Conservation (phyloP, 2,329 filamentous ascomycete genomes). For the Phoma sp. region DNA sequence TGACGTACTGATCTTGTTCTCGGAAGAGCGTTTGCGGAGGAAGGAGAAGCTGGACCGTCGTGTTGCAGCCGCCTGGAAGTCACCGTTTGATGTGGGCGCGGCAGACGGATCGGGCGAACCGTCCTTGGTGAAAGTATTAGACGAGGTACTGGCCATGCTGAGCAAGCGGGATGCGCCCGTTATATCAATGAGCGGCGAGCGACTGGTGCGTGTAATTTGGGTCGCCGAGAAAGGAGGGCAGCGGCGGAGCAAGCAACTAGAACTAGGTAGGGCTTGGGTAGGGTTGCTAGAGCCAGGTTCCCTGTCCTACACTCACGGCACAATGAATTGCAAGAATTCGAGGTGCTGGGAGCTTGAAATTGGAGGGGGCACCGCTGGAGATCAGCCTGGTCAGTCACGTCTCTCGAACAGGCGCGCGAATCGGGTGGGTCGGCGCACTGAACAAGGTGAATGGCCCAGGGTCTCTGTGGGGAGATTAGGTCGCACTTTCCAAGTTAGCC, state of each 20-base stretch:
- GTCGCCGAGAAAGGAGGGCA: conserved; percentile 29
- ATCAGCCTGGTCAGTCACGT: conserved; percentile 12
- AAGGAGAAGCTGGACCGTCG: conserved; percentile 18
- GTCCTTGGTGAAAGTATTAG: conserved; percentile 26
- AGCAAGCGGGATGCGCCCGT: conserved; percentile 33
- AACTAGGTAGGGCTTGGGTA: conserved; percentile 4
- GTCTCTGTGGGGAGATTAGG: conserved; percentile 21
- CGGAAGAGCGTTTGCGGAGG: conserved; percentile 16
- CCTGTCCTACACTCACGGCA: conserved; percentile 15
- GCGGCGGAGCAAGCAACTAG: conserved; percentile 22
- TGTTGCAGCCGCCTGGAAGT: conserved; percentile 17
- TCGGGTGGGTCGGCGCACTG: conserved; percentile 17
- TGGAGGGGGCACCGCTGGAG: conserved; percentile 27
- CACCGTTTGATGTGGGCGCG: conserved; percentile 8
- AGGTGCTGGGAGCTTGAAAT: conserved; percentile 21
- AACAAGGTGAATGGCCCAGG: conserved; percentile 26
- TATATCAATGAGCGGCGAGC: conserved; percentile 20
- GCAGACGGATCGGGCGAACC: conserved; percentile 38
- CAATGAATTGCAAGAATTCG: conserved; percentile 6
- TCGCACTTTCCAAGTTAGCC: conserved; percentile 11
- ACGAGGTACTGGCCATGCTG: conserved; percentile 35
- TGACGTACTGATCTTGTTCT: conserved; percentile 13
- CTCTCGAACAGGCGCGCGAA: conserved; percentile 11
- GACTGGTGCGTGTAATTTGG: conserved; percentile 34
- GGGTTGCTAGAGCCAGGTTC: conserved; percentile 16